phyloP scores from a whole-genome alignment of 2,329 filamentous ascomycete species.

The Aspergillus ruber region DNA sequence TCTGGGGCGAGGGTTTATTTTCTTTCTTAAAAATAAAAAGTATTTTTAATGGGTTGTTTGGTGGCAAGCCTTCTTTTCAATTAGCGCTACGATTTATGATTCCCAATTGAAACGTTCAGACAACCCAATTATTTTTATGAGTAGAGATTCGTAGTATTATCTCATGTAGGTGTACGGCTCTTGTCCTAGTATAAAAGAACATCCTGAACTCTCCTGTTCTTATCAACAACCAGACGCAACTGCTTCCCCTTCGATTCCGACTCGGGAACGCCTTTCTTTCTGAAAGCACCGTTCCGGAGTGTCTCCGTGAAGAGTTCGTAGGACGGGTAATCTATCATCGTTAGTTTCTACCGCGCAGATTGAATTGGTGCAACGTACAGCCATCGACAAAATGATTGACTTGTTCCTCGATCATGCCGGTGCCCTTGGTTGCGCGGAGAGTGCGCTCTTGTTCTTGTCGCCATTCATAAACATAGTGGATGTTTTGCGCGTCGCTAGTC shows the following conservation, averaged over 20 bases:
- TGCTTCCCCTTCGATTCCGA: slow-evolving; percentile 47
- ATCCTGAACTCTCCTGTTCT: slow-evolving; percentile 55
- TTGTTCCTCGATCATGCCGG: slow-evolving; percentile 76
- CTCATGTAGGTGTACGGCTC: not conserved
- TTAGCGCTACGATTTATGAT: slow-evolving; percentile 28
- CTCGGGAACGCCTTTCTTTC: slow-evolving; percentile 10
- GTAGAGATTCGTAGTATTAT: not conserved
- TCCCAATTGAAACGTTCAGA: slow-evolving; percentile 31
- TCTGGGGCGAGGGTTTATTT: slow-evolving; percentile 4
- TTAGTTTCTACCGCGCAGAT: not conserved
- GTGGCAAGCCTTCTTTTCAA: slow-evolving; percentile 22
- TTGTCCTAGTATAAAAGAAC: slow-evolving; percentile 44
- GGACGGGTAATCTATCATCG: slow-evolving; percentile 55
- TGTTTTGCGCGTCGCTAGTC: slow-evolving; percentile 61
- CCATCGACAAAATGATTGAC: slow-evolving; percentile 69
- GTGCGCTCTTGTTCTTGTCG: slow-evolving; percentile 71
- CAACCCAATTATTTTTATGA: slow-evolving; percentile 18
- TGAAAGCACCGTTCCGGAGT: slow-evolving; percentile 54
- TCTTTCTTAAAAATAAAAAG: slow-evolving; percentile 1
- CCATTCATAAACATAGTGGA: slow-evolving; percentile 76
- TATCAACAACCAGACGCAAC: slow-evolving; percentile 56
- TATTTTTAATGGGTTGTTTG: slow-evolving; percentile 27
- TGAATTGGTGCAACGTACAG: slow-evolving; percentile 34
- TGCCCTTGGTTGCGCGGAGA: slow-evolving; percentile 59
- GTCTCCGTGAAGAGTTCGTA: slow-evolving; percentile 63